A percentile compares a stretch with the other conserved stretches of the same genome.
phyloP scores from a whole-genome alignment of 768 basidiomycete genomes.

The Russula dissimulans region DNA sequence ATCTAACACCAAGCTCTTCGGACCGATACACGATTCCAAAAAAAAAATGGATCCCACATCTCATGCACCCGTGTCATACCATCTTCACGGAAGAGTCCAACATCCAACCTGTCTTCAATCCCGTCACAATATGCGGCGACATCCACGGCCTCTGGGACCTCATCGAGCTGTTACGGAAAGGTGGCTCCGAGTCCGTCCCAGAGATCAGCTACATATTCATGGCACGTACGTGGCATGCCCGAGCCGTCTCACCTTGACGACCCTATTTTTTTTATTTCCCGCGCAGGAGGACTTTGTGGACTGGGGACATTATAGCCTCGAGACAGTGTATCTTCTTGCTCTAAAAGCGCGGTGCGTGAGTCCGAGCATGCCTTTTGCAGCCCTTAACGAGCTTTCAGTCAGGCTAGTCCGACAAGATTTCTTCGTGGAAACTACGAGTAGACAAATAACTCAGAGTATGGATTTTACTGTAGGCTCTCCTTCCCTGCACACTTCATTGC shows the following conservation, averaged over 20 bases:
- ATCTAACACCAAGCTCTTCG: neutral
- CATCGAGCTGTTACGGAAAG: conserved; percentile 78
- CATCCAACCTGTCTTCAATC: conserved; percentile 73
- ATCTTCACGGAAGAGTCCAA: conserved; percentile 95
- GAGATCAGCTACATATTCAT: conserved; percentile 52
- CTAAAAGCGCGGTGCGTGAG: conserved; percentile 72
- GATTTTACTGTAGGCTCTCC: too few relatives aligned
- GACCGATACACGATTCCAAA: conserved; percentile 30
- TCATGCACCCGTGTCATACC: conserved; percentile 49
- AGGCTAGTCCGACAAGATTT: too few relatives aligned
- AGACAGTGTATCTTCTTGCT: conserved; percentile 85
- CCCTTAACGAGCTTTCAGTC: too few relatives aligned
- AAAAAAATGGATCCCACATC: conserved; percentile 85
- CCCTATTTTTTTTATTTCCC: neutral
- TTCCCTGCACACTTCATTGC: too few relatives aligned
- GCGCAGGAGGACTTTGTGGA: conserved; percentile 93
- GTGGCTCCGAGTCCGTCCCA: conserved; percentile 77
- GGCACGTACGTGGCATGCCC: too few relatives aligned
- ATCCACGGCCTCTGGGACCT: conserved; percentile 98
- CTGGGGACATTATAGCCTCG: conserved; percentile 90
- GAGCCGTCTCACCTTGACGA: conserved; percentile 27
- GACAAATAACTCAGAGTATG: too few relatives aligned
- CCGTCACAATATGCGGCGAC: conserved; percentile 53
- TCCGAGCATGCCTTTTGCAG: neutral
- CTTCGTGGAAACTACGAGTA: too few relatives aligned